Conservation (phyloP, 2,329 filamentous ascomycete species). For the Immersiporthe knoxdaviesiana region DNA sequence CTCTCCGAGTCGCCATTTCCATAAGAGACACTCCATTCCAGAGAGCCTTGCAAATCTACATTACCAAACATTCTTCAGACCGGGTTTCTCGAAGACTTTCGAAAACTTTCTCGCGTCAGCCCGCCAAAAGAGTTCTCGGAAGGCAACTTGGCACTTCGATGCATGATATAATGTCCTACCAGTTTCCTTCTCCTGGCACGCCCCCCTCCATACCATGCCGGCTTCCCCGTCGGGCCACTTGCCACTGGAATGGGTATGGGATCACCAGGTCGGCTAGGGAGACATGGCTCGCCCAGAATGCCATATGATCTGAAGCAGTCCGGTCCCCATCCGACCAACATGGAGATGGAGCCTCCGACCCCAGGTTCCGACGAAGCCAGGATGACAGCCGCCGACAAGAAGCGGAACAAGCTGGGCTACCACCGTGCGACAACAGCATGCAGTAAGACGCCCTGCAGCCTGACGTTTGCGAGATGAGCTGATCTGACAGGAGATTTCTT, state of each 20-base stretch:
- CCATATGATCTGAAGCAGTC: conserved; percentile 51
- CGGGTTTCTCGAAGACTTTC: conserved; percentile 17
- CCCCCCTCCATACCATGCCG: conserved; percentile 46
- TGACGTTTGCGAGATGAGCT: not conserved
- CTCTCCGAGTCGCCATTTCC: not conserved
- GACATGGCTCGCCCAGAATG: conserved; percentile 34
- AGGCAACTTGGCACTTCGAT: conserved; percentile 35
- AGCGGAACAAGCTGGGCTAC: conserved; percentile 90
- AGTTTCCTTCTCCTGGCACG: conserved; percentile 44
- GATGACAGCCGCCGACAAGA: conserved; percentile 53
- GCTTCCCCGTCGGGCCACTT: conserved; percentile 41
- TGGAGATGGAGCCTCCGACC: conserved; percentile 36
- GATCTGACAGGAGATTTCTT: conserved; percentile 21
- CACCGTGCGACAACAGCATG: conserved; percentile 94
- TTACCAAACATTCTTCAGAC: conserved; percentile 18
- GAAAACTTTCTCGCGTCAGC: conserved; percentile 7
- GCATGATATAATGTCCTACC: conserved; percentile 53
- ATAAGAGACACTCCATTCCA: conserved; percentile 12
- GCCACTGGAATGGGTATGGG: conserved; percentile 39
- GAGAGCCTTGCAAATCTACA: not conserved
- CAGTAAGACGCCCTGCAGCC: conserved; percentile 66
- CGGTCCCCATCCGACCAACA: conserved; percentile 54
- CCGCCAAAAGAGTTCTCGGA: not conserved
- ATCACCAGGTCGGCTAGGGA: conserved; percentile 26
- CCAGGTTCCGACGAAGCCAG: conserved; percentile 38